phyloP scores from a whole-genome alignment of 345 rosid species.

The Salix arbutifolia region DNA sequence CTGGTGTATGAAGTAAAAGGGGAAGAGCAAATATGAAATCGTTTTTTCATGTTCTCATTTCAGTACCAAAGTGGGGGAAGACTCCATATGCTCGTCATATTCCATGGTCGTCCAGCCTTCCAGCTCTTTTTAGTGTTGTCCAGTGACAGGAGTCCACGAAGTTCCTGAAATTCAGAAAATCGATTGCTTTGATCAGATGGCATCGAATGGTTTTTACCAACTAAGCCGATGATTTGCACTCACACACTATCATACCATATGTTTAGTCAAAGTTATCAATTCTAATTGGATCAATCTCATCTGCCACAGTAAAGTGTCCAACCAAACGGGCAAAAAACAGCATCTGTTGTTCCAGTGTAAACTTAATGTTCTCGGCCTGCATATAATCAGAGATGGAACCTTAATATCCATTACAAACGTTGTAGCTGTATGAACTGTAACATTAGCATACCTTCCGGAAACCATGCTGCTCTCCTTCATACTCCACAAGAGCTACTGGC shows the following conservation, averaged over 20 bases:
- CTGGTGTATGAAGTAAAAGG: not conserved
- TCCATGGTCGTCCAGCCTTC: not conserved
- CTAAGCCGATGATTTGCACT: not conserved
- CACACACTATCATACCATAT: not conserved
- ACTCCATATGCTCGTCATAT: not conserved
- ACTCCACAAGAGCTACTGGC: constrained; percentile 92
- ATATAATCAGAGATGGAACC: constrained; percentile 10
- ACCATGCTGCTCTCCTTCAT: constrained; percentile 95
- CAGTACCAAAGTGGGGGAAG: not conserved
- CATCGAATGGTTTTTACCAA: not conserved
- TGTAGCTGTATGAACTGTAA: not conserved
- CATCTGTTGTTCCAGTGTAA: constrained; percentile 91
- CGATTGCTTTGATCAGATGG: not conserved
- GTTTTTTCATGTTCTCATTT: not conserved
- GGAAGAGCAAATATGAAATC: not conserved
- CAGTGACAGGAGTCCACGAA: not conserved
- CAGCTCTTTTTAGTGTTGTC: not conserved
- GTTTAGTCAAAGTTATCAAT: constrained; percentile 68
- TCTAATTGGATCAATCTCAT: constrained; percentile 62
- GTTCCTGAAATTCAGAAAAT: not conserved
- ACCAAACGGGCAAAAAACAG: constrained; percentile 73
- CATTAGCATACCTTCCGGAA: constrained; percentile 69
- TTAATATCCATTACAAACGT: not conserved
- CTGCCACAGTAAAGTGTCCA: constrained; percentile 72
- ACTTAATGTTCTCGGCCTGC: constrained; percentile 88